A percentile compares a stretch with the other conserved stretches of the same genome.
Evolutionary conservation across 306 rosid species (phyloP).

Genomic region (Pterocarpus macrocarpus): DNA sequence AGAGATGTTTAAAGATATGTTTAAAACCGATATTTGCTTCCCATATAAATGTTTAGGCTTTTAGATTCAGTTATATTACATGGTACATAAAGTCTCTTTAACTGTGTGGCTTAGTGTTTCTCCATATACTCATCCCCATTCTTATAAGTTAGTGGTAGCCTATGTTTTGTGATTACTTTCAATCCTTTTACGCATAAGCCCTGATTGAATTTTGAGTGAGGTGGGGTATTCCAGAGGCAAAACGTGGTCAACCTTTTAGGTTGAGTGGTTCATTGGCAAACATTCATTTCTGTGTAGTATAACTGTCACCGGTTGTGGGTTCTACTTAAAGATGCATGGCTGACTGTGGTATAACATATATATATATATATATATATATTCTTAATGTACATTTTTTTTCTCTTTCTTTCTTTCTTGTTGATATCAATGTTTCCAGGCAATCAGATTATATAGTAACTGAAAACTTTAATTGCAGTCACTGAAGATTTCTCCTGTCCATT

Average conservation of each 20-base stretch:
- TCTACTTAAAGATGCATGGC: neutral
- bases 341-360: neutral
- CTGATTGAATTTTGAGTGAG: neutral
- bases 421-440: slow-evolving; percentile 6
- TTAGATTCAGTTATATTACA: neutral
- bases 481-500: slow-evolving; percentile 86
- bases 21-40: neutral
- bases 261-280: neutral
- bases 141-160: neutral
- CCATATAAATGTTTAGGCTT: neutral
- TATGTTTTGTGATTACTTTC: neutral
- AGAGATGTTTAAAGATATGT: too few relatives aligned
- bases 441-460: slow-evolving; percentile 35
- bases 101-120: neutral
- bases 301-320: neutral
- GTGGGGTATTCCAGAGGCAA: neutral
- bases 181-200: neutral
- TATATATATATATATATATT: too few relatives aligned
- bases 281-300: neutral
- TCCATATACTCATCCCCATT: neutral
- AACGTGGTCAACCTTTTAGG: neutral
- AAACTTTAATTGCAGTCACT: slow-evolving; percentile 69
- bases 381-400: neutral
- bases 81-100: neutral
- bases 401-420: neutral